phyloP scores from a whole-genome alignment of 352 stramenopile genomes.

The Thraustotheca clavata region DNA sequence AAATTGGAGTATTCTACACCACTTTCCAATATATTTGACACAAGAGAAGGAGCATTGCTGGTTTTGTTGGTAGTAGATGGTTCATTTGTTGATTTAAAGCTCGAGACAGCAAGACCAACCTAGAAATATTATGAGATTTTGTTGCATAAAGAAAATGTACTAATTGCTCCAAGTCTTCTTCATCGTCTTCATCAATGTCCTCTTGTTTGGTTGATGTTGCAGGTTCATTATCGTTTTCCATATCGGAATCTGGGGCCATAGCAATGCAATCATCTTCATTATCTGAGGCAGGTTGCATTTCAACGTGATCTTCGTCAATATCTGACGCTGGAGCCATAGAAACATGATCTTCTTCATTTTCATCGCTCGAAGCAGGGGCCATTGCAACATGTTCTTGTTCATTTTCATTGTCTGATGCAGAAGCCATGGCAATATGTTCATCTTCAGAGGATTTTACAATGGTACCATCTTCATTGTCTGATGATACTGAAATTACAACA shows the following conservation, averaged over 20 bases:
- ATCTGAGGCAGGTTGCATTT: neutral
- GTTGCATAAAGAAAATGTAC: neutral
- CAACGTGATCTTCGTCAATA: neutral
- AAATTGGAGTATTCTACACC: slow-evolving; percentile 39
- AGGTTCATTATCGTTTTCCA: neutral
- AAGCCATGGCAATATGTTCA: neutral
- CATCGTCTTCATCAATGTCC: slow-evolving; percentile 10
- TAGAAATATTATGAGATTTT: neutral
- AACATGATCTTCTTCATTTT: neutral
- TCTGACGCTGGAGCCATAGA: neutral
- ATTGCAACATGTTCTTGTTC: neutral
- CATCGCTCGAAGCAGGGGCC: neutral
- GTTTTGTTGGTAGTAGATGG: neutral
- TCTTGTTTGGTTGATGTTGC: no score
- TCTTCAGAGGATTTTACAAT: neutral
- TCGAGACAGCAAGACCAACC: slow-evolving; percentile 11
- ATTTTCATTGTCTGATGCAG: neutral
- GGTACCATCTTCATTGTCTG: neutral
- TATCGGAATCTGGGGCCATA: neutral
- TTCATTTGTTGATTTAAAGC: neutral
- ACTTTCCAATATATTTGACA: slow-evolving; percentile 58
- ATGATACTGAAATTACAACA: neutral
- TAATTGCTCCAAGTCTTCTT: slow-evolving; percentile 7
- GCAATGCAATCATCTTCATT: no score
- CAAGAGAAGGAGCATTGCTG: slow-evolving; percentile 20